phyloP scores from a whole-genome alignment of 306 rosid genomes.

The Trifolium subterraneum region DNA sequence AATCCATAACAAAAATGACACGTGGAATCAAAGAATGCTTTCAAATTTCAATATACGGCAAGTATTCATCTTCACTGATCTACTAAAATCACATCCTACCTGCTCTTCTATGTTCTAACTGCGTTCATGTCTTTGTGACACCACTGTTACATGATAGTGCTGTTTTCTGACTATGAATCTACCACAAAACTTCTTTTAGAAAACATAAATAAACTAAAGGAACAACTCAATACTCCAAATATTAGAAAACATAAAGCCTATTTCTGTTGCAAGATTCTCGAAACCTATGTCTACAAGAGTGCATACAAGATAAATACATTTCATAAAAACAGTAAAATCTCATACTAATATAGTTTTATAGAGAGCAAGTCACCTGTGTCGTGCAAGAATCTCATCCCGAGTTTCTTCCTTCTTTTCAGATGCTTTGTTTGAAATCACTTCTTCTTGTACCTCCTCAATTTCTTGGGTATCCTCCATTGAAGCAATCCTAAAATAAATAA shows the following conservation, averaged over 20 bases:
- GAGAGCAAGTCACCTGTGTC: conserved; percentile 50
- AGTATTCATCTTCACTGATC: conserved; percentile 19
- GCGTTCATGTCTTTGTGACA: not conserved
- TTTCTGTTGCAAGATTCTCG: not conserved
- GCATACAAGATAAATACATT: conserved; percentile 22
- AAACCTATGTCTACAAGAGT: not conserved
- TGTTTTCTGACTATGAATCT: conserved; percentile 11
- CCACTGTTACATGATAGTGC: not conserved
- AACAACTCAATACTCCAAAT: conserved; percentile 3
- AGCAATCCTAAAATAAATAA: conserved; percentile 49
- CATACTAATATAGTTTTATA: conserved; percentile 7
- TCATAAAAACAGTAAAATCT: conserved; percentile 8
- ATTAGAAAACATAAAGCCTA: conserved; percentile 1
- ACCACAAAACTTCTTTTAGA: conserved; percentile 21
- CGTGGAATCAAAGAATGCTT: not conserved
- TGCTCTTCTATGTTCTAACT: conserved; percentile 3
- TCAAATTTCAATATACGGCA: not conserved
- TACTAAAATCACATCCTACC: conserved; percentile 7
- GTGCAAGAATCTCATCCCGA: conserved; percentile 78
- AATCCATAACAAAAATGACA: conserved; percentile 7
- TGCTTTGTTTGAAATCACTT: conserved; percentile 52
- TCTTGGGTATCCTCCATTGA: conserved; percentile 70
- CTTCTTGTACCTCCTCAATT: conserved; percentile 55
- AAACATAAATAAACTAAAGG: not conserved
- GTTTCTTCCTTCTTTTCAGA: conserved; percentile 59